phyloP scores from a whole-genome alignment of 768 basidiomycete genomes.

The Grammothele lineata region DNA sequence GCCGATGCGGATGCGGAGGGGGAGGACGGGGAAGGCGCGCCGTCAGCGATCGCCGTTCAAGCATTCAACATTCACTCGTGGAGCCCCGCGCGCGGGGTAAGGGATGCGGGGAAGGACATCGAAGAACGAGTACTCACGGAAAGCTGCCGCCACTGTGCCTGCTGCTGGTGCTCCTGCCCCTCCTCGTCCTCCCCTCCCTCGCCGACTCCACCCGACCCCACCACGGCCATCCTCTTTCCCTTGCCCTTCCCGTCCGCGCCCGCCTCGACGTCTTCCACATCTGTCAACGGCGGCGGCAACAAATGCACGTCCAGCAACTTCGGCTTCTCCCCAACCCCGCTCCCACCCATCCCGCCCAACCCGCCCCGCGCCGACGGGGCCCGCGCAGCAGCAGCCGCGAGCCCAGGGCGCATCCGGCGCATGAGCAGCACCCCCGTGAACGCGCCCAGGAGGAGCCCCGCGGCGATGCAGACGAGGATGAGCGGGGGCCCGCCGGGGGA shows the following conservation, averaged over 20 bases:
- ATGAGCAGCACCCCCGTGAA: constrained; percentile 15
- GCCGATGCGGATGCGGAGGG: too few relatives aligned
- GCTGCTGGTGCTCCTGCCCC: too few relatives aligned
- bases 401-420: constrained; percentile 12
- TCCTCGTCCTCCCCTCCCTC: too few relatives aligned
- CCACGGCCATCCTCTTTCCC: too few relatives aligned
- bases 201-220: too few relatives aligned
- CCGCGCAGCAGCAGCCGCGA: constrained; percentile 3
- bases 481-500: constrained; percentile 18
- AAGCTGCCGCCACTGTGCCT: too few relatives aligned
- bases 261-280: neutral
- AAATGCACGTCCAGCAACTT: constrained; percentile 11
- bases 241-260: neutral
- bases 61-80: neutral
- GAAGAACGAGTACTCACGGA: too few relatives aligned
- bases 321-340: constrained; percentile 12
- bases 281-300: neutral
- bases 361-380: neutral
- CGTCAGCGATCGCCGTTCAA: too few relatives aligned
- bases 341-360: neutral
- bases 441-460: constrained; percentile 18
- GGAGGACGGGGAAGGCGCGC: too few relatives aligned
- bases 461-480: constrained; percentile 22
- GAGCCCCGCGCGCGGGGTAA: neutral
- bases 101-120: too few relatives aligned